Evolutionary conservation across 805 yeast genomes (phyloP), one percentile per base, ranked within the genome.

Genomic region (Zygotorulaspora chibaensis): DNA sequence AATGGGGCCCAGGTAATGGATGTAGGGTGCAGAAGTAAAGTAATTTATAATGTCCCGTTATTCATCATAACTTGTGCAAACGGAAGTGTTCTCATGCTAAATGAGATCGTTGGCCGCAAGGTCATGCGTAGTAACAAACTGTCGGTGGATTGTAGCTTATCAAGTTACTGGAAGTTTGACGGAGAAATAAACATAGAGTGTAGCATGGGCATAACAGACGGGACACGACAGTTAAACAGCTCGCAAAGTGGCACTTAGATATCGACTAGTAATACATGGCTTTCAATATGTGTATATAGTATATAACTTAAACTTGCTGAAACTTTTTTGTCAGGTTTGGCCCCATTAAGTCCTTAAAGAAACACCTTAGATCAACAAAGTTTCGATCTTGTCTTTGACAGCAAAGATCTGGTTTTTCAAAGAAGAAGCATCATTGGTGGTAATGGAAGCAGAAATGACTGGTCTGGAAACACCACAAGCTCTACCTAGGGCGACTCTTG

Each of bases 391-490:
- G 79, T 93, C 97, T 87, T 93, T 93, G 74, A 91, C 89, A 68
- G 87, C 87, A 74, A 86, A 89, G 75, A 93, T 87, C 80, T 91
- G 98, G 80, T 77, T 87, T 81, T 89, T 89, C 77, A 93, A 87
- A 65, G 96, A 86, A 61, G 97, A 89, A 64, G 96, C 96, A 68
- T 93, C 99, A 76, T 93, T 93, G 58, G 98, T 82, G 69, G 99
- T 93, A 68, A 93, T 93, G 54, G 96, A 85, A 55, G 97, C 97
- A 67, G 99, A 96, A 69, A 93, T 91, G 51, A 93, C 99, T 58
- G 98, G 97, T 81, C 99, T 87, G 47, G 98, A 88, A 54, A 93
- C 99, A 76, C 99, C 99, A 77, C 99, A 93, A 64, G 99, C 98
- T 79, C 99, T 87, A 72, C 99, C 99, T 63, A 93, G 79, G 54